A percentile compares a stretch with the other conserved stretches of the same genome.
phyloP scores from a whole-genome alignment of 495 filamentous ascomycete genomes.

The Viridothelium virens region DNA sequence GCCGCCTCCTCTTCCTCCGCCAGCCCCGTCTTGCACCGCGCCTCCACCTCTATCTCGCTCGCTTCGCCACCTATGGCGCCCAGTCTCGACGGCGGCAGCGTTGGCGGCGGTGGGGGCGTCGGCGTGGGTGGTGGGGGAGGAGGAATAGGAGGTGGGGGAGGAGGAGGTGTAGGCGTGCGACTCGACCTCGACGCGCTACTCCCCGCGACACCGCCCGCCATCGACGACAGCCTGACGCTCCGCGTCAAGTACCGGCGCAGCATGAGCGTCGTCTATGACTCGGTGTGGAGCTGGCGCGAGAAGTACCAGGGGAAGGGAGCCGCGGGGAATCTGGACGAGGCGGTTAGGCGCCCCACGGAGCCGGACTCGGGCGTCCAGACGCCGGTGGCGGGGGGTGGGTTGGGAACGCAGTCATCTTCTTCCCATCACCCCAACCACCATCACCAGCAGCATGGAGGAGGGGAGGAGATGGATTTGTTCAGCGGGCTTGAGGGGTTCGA shows the following conservation, averaged over 20 bases:
- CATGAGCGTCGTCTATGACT: constrained; percentile 88
- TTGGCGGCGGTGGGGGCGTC: too few species aligned
- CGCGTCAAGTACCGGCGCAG: constrained; percentile 86
- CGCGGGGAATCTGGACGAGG: constrained; percentile 65
- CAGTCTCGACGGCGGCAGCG: too few species aligned
- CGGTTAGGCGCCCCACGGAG: constrained; percentile 70
- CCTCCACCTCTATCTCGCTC: too few species aligned
- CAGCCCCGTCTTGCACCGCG: too few species aligned
- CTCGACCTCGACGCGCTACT: constrained; percentile 11
- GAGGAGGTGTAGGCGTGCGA: background rate
- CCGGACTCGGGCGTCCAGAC: constrained; percentile 43
- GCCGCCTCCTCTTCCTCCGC: constrained; percentile 29
- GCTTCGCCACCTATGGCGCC: too few species aligned
- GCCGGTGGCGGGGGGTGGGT: constrained; percentile 41
- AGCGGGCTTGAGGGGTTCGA: background rate
- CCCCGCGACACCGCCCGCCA: constrained; percentile 4
- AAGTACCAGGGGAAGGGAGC: constrained; percentile 70
- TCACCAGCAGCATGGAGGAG: constrained; percentile 31
- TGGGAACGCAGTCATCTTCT: too few species aligned
- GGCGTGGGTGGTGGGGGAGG: too few species aligned
- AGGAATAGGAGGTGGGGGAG: too few species aligned
- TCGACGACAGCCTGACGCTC: constrained; percentile 68
- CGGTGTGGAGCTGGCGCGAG: constrained; percentile 88
- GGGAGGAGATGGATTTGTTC: background rate
- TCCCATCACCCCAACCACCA: constrained; percentile 49